Base-by-base conservation (phyloP, 2,329 filamentous ascomycete species). In the Calonectria naviculata region DNA sequence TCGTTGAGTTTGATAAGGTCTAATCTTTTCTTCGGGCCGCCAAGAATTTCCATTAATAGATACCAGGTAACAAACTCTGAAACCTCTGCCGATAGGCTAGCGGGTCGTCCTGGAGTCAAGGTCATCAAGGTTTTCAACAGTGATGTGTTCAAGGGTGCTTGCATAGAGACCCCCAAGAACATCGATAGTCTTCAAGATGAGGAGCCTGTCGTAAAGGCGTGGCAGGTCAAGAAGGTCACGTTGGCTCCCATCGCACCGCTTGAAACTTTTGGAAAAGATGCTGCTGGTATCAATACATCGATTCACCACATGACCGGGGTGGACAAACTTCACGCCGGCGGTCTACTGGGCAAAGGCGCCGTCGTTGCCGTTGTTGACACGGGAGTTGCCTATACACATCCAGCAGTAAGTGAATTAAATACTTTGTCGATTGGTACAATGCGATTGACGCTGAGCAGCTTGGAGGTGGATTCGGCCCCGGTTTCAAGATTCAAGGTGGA, bases 231-330 rank as follows among this genome's bases (percentile, higher is more conserved):
- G 47, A 52, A 52, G 15, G 19, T 31, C 26, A 52, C 47, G 6
- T 52, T 52, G 26, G 47, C 26, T 10, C 47, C 47, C 47, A n/a
- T 52, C 15, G 9, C 26, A n/a, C 26, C 26, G 4, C 47, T 52
- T n/a, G 15, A 52, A 29, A 61, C 56, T n/a, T 65, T 34, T 26
- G 36, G 26, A 4, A n/a, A 65, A 34, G 62, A 65, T 29, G 62
- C 62, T n/a, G 62, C 62, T 41, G 62, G 62, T 13, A 28, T 54
- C 31, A 65, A 65, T 24, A 28, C 49, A 38, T 65, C 62, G 13
- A 65, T 65, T 41, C 62, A 65, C 34, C 62, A 65, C 24, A 65
- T 65, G 62, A 65, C 62, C 10, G 62, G 62, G 21, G 62, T 65
- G 2, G 62, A 65, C 34, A 54, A 65, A 36, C 34, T 65, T 26